phyloP scores from a whole-genome alignment of 2,329 filamentous ascomycete genomes.

The Paracorniculantispora psalliotae region DNA sequence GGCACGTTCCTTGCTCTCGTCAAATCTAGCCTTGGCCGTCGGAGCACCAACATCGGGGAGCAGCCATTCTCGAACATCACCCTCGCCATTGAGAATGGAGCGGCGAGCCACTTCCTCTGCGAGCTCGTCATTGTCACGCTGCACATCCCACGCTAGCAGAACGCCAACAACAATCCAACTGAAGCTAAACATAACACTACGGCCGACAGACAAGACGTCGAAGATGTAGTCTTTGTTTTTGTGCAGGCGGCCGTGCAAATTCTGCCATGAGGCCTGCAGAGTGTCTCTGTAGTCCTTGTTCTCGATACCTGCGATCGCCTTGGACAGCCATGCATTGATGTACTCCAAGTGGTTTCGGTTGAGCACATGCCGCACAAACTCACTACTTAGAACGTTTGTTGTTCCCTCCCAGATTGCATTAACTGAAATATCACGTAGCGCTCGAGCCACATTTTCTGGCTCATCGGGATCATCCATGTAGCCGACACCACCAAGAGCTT shows the following conservation, averaged over 20 bases:
- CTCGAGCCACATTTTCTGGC: slow-evolving; percentile 14
- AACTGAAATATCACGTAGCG: slow-evolving; percentile 14
- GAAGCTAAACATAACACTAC: slow-evolving; percentile 15
- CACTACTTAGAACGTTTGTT: slow-evolving; percentile 16
- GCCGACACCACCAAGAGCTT: slow-evolving; percentile 16
- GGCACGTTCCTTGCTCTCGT: slow-evolving; percentile 11
- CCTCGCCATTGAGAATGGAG: slow-evolving; percentile 12
- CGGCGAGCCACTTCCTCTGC: slow-evolving; percentile 11
- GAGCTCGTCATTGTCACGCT: slow-evolving; percentile 9
- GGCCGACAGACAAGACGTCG: slow-evolving; percentile 9
- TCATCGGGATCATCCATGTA: slow-evolving; percentile 17
- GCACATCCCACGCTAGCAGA: slow-evolving; percentile 10
- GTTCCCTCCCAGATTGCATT: slow-evolving; percentile 18
- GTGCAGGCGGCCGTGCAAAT: not conserved
- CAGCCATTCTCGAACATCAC: slow-evolving; percentile 13
- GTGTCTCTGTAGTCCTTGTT: not conserved
- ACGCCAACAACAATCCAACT: slow-evolving; percentile 13
- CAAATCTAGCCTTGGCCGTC: not conserved
- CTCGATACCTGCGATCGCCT: not conserved
- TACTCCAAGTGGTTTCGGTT: slow-evolving; percentile 7
- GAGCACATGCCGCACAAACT: slow-evolving; percentile 15
- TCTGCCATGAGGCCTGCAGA: not conserved
- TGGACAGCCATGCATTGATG: slow-evolving; percentile 3
- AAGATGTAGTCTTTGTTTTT: slow-evolving; percentile 3
- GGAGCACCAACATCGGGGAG: slow-evolving; percentile 2